Evolutionary conservation across 2,329 filamentous ascomycete species (phyloP).

Genomic region (Setomelanomma holmii): DNA sequence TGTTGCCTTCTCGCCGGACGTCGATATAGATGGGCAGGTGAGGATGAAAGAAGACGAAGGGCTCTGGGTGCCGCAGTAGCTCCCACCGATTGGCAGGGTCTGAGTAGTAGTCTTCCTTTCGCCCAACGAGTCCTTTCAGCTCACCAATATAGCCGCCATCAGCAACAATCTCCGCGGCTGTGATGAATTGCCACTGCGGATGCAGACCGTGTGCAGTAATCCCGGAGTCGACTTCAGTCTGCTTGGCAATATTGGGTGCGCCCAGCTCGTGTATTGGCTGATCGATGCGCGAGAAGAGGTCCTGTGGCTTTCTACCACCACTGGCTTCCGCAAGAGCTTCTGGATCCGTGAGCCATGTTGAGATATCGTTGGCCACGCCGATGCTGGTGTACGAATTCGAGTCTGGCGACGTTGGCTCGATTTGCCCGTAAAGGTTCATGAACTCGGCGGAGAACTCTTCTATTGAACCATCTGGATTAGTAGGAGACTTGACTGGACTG

Average conservation of each 20-base stretch:
- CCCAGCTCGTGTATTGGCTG: constrained; percentile 61
- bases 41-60: constrained; percentile 74
- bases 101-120: constrained; percentile 56
- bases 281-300: constrained; percentile 73
- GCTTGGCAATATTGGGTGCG: constrained; percentile 59
- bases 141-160: constrained; percentile 68
- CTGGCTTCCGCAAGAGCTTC: constrained; percentile 72
- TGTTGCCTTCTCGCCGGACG: constrained; percentile 83
- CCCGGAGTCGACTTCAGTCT: constrained; percentile 60
- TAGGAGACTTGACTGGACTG: constrained; percentile 80
- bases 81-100: constrained; percentile 57
- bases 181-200: constrained; percentile 75
- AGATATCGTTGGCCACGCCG: constrained; percentile 74
- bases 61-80: constrained; percentile 57
- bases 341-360: constrained; percentile 78
- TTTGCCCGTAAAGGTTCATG: constrained; percentile 73
- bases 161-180: constrained; percentile 59
- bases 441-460: constrained; percentile 80
- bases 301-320: constrained; percentile 66
- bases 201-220: constrained; percentile 62
- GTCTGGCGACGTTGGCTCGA: constrained; percentile 62
- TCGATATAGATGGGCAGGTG: constrained; percentile 91
- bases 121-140: constrained; percentile 67
- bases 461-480: constrained; percentile 68
- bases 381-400: constrained; percentile 83